Base-by-base conservation (phyloP, 2,329 filamentous ascomycete species). In the Echinosphaeria canescens region DNA sequence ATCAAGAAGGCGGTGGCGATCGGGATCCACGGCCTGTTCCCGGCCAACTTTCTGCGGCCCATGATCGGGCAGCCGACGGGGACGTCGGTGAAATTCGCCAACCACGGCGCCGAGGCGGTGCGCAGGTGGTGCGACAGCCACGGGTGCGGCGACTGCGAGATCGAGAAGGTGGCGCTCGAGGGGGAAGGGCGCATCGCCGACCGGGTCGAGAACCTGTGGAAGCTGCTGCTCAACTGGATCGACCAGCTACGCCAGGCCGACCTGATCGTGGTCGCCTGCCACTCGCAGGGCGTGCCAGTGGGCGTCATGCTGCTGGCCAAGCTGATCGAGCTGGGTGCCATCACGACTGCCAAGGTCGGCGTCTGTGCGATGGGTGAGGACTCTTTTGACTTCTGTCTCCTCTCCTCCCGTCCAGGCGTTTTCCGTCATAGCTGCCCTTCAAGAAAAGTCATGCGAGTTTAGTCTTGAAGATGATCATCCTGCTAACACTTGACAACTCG, bases 271-370 rank as follows among this genome's bases (percentile, higher is more conserved):
- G 55, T 98, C n/a, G 81, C 81, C 3, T 92, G 82, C 32, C 88
- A 98, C 46, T 91, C 81, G 3, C 88, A 98, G 47, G 88, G 88
- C 13, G 88, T 95, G 0, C 88, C 88, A 0, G 88, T 98, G 1
- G 75, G 78, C 5, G 64, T 92, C 31, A 93, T 93, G 71, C 59
- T 98, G 4, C 60, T 95, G 5, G 81, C 84, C 5, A 93, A 92
- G 47, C 58, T 98, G 23, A 84, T 98, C 28, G 75, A 88, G 28
- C 71, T 93, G 31, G 84, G 84, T 2, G 79, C 88, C 36, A 63
- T 95, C 16, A 72, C 69, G 10, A 63, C 65, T 22, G 64, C 75
- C 5, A 72, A 71, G 27, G 73, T 98, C 24, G 84, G 85, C 3
- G 63, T 98, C 9, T 93, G 88, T 42, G 84, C 69, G 13, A 74